Conservation (phyloP, 352 stramenopile species). For the Plasmopara halstedii region DNA sequence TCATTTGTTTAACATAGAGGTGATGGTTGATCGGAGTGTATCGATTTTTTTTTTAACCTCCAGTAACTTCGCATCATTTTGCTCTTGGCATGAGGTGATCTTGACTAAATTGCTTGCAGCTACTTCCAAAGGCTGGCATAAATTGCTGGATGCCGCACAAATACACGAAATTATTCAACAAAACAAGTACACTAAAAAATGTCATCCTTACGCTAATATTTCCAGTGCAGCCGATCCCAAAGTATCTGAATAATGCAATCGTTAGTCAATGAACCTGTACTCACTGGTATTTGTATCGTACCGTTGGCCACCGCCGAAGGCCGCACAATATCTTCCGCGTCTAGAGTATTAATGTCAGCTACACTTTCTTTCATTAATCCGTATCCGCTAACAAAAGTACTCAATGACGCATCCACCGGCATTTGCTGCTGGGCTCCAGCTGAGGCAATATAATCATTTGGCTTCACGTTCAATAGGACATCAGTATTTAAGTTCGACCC, state of each 20-base stretch:
- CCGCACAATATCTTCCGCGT: neutral
- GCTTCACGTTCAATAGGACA: neutral
- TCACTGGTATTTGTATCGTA: too few relatives aligned
- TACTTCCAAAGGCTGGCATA: constrained; percentile 1
- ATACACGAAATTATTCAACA: neutral
- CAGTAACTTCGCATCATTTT: constrained; percentile 21
- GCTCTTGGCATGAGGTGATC: neutral
- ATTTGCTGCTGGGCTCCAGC: constrained; percentile 2
- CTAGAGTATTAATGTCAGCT: neutral
- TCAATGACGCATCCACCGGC: constrained; percentile 28
- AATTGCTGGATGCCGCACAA: neutral
- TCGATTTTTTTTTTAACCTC: constrained; percentile 35
- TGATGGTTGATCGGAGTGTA: constrained; percentile 20
- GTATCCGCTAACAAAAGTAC: constrained; percentile 18
- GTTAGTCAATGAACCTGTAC: neutral
- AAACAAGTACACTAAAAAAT: neutral
- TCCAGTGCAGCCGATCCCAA: neutral
- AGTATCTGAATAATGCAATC: neutral
- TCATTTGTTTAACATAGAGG: constrained; percentile 1
- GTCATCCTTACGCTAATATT: constrained; percentile 3
- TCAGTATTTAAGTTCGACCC: neutral
- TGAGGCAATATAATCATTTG: neutral
- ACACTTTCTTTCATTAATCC: neutral
- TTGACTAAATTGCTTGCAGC: neutral
- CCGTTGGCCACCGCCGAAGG: neutral